Base-by-base conservation (phyloP, 1,284 basidiomycete species). In the Trametes polyzona region DNA sequence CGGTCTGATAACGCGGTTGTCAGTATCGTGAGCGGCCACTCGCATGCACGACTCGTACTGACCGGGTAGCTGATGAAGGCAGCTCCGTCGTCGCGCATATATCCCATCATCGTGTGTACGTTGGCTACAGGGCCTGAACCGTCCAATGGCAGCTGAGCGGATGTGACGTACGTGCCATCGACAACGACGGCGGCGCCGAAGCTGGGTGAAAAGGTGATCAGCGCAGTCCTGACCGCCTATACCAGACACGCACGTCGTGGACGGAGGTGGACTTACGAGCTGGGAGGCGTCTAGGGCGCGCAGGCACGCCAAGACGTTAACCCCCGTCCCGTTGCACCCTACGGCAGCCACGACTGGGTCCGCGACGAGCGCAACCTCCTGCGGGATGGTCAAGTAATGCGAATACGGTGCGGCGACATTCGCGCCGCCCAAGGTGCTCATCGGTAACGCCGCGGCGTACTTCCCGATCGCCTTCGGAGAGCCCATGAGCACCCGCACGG, bases 371-470 rank as follows among this genome's bases (percentile, higher is more conserved):
- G 56, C 27, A 7, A 69, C 66, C 47, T 71, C 72, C 43, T 73
- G 60, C 1, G 64, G 57, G 50, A 76, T 73, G 16, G 72, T 74
- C 61, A 68, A 71, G 60, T 78, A 78, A 24, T 71, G 63, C 17
- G 73, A 74, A 59, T 74, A 77, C 9, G 75, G 74, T 29, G 67
- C 66, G 16, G 77, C 78, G 48, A 76, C 79, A 11, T 72, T 75
- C 27, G 73, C 74, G 0, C 80, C 80, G 3, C 72, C 79, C 0
- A 81, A 70, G 62, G 79, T 81, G 65, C 78, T 80, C 67, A 79
- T 75, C 21, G 77, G 74, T 33, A 82, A 75, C 9, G 78, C 79
- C 11, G 74, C 80, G 1, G 74, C 67, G 66, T 78, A 83, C 41
- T 78, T 73, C 1, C 78, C 78, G 32, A 76, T 76, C 1, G 79